phyloP scores from a whole-genome alignment of 192 early-diverging fungal genomes.

The Coemansia sp. region DNA sequence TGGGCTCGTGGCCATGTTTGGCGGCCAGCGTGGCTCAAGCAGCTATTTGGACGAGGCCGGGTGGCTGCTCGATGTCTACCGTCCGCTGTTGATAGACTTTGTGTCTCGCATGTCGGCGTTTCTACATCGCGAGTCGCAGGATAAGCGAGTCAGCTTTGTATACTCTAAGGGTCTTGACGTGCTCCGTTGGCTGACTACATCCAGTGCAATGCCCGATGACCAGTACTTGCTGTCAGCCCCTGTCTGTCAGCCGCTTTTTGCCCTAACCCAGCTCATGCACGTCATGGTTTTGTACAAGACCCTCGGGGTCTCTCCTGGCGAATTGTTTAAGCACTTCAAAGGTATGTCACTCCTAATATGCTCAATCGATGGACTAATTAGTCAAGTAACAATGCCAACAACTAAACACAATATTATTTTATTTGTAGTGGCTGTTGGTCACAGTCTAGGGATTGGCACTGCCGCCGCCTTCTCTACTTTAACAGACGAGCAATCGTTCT shows the following conservation, averaged over 20 bases:
- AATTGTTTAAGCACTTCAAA: too few relatives aligned
- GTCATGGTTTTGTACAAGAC: too few relatives aligned
- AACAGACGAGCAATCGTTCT: constrained; percentile 77
- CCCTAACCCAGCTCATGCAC: constrained; percentile 86
- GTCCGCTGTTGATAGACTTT: constrained; percentile 68
- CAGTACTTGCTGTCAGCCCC: constrained; percentile 72
- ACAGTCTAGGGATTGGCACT: constrained; percentile 85
- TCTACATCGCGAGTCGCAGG: constrained; percentile 59
- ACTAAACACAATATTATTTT: neutral
- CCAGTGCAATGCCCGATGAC: constrained; percentile 68
- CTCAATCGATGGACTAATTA: too few relatives aligned
- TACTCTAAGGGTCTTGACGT: constrained; percentile 76
- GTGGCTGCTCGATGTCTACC: too few relatives aligned
- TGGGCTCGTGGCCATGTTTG: too few relatives aligned
- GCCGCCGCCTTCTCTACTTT: constrained; percentile 84
- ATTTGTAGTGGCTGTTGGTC: constrained; percentile 37
- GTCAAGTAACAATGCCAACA: neutral
- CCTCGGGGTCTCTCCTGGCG: too few relatives aligned
- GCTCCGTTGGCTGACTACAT: constrained; percentile 74
- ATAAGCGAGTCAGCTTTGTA: constrained; percentile 57
- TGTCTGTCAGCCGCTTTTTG: too few relatives aligned
- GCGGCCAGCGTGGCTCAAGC: too few relatives aligned
- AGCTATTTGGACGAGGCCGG: too few relatives aligned
- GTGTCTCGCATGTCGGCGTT: constrained; percentile 74
- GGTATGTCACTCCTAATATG: too few relatives aligned